Percentiles rank a stretch among this genome's conserved stretches.
Evolutionary conservation across 2,329 filamentous ascomycete species (phyloP).

Genomic region (Chlorencoelia australis): DNA sequence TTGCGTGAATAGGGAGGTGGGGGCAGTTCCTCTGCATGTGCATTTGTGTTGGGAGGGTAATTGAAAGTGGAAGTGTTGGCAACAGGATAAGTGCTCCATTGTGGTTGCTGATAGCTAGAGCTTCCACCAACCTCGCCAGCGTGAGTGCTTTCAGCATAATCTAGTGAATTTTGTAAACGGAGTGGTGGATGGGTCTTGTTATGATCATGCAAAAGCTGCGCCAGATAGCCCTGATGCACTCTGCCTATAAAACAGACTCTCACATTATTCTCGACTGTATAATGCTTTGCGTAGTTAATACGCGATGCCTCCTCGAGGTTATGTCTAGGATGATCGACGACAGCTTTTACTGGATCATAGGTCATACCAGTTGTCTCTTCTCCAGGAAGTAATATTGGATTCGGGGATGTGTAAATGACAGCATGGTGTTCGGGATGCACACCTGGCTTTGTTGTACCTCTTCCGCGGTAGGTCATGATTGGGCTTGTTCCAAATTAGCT

Average conservation of each 20-base stretch:
- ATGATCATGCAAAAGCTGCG: not conserved
- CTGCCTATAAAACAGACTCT: slow-evolving; percentile 20
- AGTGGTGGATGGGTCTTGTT: not conserved
- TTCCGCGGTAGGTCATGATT: slow-evolving; percentile 7
- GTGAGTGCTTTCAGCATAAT: too few relatives aligned
- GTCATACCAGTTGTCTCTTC: not conserved
- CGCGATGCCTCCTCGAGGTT: slow-evolving; percentile 12
- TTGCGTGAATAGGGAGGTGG: too few relatives aligned
- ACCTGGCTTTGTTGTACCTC: slow-evolving; percentile 10
- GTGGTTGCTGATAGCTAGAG: too few relatives aligned
- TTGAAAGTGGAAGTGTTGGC: too few relatives aligned
- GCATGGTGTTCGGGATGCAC: slow-evolving; percentile 7
- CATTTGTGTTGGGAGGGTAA: too few relatives aligned
- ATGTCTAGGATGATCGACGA: not conserved
- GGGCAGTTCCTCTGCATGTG: too few relatives aligned
- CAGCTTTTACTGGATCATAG: slow-evolving; percentile 9
- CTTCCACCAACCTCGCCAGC: too few relatives aligned
- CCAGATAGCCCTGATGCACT: not conserved
- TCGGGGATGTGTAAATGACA: not conserved
- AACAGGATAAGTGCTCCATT: too few relatives aligned
- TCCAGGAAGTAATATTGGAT: not conserved
- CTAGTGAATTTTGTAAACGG: too few relatives aligned
- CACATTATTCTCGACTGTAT: slow-evolving; percentile 23
- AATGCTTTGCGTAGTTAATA: slow-evolving; percentile 22
- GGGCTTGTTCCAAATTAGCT: not conserved